A percentile compares a stretch with the other conserved stretches of the same genome.
Conservation (phyloP, 164 flowering plant species). For the Tinospora cordifolia region DNA sequence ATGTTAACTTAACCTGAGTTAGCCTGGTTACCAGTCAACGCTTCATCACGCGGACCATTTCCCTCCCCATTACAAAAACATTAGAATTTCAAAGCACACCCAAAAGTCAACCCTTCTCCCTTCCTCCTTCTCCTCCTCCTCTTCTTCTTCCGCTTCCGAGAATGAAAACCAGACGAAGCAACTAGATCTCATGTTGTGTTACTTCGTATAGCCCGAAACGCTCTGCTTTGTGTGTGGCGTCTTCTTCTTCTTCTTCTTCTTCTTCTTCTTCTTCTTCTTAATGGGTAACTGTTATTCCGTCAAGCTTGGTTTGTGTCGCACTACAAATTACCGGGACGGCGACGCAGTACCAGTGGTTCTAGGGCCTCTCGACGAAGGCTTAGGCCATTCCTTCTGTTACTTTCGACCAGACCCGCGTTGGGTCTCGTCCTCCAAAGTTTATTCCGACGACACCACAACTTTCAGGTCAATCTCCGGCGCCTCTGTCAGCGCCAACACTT, state of each 20-base stretch:
- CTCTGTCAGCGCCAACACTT: conserved; percentile 72
- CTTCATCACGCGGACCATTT: neutral
- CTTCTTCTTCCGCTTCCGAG: neutral
- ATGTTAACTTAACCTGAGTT: neutral
- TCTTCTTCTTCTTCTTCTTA: neutral
- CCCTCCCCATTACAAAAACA: neutral
- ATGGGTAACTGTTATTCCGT: conserved; percentile 47
- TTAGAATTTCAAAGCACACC: neutral
- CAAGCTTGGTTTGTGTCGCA: conserved; percentile 37
- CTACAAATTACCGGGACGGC: conserved; percentile 18
- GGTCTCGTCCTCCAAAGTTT: conserved; percentile 25
- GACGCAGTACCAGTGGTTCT: conserved; percentile 18
- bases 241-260: neutral
- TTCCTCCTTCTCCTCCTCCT: neutral
- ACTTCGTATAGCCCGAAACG: too few relatives aligned
- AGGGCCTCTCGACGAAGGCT: conserved; percentile 48
- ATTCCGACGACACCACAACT: conserved; percentile 41
- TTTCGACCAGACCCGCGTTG: conserved; percentile 38
- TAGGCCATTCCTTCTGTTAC: conserved; percentile 92
- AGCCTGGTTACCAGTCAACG: neutral
- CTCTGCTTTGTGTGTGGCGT: neutral
- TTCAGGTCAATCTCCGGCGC: conserved; percentile 89
- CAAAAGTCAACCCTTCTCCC: neutral
- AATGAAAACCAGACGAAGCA: too few relatives aligned
- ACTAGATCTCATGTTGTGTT: too few relatives aligned